Evolutionary conservation across 2,329 filamentous ascomycete genomes (phyloP).

Genomic region (Sclerotiophoma versabilis): DNA sequence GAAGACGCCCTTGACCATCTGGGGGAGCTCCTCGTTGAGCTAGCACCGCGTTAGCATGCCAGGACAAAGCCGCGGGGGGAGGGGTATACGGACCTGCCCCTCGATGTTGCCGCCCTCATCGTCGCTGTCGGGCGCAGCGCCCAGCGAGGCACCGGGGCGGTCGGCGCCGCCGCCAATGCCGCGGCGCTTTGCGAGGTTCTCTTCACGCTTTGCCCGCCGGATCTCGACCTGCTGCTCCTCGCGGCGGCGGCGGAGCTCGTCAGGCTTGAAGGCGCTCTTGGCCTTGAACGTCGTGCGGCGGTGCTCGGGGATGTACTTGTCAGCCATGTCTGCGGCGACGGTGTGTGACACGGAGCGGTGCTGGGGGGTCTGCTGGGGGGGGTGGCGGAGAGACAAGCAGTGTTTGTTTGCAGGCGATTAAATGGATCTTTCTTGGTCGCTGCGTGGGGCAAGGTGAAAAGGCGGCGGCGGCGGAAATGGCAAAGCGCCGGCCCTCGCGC

Average conservation of each 20-base stretch:
- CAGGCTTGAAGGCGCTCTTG: conserved; percentile 98
- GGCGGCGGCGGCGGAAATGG: conserved; percentile 39
- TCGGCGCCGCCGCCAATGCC: conserved; percentile 78
- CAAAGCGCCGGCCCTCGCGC: conserved; percentile 34
- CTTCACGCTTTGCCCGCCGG: conserved; percentile 96
- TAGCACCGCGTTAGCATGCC: conserved; percentile 51
- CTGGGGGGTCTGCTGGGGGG: conserved; percentile 17
- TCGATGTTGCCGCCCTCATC: conserved; percentile 96
- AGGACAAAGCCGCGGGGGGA: conserved; percentile 18
- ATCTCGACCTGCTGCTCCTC: conserved; percentile 99
- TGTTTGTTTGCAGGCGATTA: conserved; percentile 44
- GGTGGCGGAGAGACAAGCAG: conserved; percentile 23
- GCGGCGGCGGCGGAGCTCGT: conserved; percentile 96
- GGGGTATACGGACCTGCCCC: conserved; percentile 77
- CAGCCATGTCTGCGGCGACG: conserved; percentile 75
- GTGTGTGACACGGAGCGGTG: conserved; percentile 22
- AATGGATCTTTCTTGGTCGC: conserved; percentile 30
- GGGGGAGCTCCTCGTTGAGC: conserved; percentile 96
- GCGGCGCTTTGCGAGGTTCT: conserved; percentile 97
- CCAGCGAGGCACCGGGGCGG: conserved; percentile 79
- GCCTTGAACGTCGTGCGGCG: conserved; percentile 99
- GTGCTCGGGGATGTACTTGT: conserved; percentile 99
- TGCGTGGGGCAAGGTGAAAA: conserved; percentile 47
- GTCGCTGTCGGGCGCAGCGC: conserved; percentile 92
- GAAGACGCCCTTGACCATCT: conserved; percentile 98